Percentiles rank a stretch among this genome's conserved stretches.
Conservation (phyloP, 345 rosid species). For the Arabis alpina region DNA sequence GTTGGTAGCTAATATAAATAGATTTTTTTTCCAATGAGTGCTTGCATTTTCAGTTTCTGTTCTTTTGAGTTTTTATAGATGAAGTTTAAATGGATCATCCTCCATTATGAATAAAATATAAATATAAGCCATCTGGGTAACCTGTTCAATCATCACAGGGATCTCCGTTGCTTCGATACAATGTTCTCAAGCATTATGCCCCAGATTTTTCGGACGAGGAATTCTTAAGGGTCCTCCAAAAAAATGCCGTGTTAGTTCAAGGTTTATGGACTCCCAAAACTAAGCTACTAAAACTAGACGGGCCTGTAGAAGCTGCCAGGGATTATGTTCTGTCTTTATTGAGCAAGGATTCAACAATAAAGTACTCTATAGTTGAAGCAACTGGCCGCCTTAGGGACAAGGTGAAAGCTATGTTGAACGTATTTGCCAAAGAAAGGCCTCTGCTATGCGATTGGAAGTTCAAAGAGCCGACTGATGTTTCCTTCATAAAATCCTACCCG, state of each 20-base stretch:
- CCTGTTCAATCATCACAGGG: conserved; percentile 50
- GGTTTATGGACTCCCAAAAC: conserved; percentile 85
- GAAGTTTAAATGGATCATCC: conserved; percentile 14
- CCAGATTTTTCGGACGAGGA: conserved; percentile 58
- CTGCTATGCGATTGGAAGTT: conserved; percentile 42
- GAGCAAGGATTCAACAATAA: conserved; percentile 34
- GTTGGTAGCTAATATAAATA: conserved; percentile 63
- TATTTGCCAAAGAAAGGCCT: conserved; percentile 37
- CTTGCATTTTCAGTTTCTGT: conserved; percentile 13
- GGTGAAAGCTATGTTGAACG: conserved; percentile 16
- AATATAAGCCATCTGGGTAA: conserved; percentile 20
- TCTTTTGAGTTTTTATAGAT: conserved; percentile 1
- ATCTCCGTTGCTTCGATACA: conserved; percentile 59
- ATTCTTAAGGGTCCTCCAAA: conserved; percentile 57
- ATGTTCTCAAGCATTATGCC: conserved; percentile 65
- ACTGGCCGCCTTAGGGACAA: conserved; percentile 16
- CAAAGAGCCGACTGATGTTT: conserved; percentile 41
- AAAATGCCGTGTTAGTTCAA: conserved; percentile 70
- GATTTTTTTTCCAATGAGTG: too few species aligned
- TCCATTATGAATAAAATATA: not conserved
- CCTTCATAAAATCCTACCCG: conserved; percentile 37
- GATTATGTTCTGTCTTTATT: conserved; percentile 62
- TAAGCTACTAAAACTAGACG: conserved; percentile 45
- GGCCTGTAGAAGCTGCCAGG: conserved; percentile 45
- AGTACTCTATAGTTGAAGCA: conserved; percentile 30